Evolutionary conservation across 495 filamentous ascomycete genomes (phyloP).

Genomic region (Cryomyces minteri): DNA sequence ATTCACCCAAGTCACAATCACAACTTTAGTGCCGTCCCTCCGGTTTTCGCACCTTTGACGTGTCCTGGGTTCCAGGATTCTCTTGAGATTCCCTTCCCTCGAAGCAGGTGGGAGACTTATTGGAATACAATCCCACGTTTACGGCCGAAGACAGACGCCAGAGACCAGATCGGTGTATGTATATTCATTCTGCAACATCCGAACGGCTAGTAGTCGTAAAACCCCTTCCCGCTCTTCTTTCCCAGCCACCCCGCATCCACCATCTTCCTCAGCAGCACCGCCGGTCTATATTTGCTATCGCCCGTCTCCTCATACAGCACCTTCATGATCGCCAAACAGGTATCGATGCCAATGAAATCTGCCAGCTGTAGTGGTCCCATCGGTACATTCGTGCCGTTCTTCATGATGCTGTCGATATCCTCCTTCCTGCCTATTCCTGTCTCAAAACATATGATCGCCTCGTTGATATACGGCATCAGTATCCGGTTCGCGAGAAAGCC

Average conservation of each 20-base stretch:
- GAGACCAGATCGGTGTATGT: too few relatives aligned
- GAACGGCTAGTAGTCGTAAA: constrained; percentile 54
- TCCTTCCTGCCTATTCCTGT: constrained; percentile 75
- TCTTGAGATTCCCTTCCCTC: too few relatives aligned
- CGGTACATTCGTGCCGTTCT: constrained; percentile 94
- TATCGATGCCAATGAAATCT: constrained; percentile 96
- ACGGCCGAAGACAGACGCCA: too few relatives aligned
- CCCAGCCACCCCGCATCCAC: constrained; percentile 96
- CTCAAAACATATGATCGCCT: constrained; percentile 91
- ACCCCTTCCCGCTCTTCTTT: constrained; percentile 94
- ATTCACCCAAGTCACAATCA: too few relatives aligned
- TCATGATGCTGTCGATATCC: constrained; percentile 95
- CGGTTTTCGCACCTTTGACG: too few relatives aligned
- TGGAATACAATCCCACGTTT: too few relatives aligned
- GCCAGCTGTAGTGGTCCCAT: constrained; percentile 92
- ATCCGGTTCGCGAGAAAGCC: constrained; percentile 96
- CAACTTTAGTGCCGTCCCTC: too few relatives aligned
- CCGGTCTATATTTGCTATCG: constrained; percentile 86
- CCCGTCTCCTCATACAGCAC: constrained; percentile 83
- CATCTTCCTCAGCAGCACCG: constrained; percentile 77
- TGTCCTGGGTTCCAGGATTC: too few relatives aligned
- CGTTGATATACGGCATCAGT: constrained; percentile 98
- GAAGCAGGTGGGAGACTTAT: too few relatives aligned
- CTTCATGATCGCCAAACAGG: constrained; percentile 92
- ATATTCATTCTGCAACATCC: too few relatives aligned